These are phyloP conservation scores for Hirschioporus abietinus DNA, from an alignment of 768 basidiomycete species.

Conservation along the genomic window DNA sequence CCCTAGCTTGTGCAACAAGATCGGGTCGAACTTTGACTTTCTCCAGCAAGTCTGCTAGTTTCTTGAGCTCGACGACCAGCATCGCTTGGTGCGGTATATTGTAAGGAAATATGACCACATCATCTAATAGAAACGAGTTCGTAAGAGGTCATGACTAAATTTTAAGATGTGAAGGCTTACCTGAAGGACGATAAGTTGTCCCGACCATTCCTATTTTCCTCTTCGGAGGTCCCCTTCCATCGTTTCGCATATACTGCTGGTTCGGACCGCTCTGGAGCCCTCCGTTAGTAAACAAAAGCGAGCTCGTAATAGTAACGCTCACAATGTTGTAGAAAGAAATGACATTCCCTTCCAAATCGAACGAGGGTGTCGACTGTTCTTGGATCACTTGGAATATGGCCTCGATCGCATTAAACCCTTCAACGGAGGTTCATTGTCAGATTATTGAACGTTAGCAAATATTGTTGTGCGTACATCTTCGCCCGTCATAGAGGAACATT, in stretches of 20 bases:
- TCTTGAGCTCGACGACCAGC: slow-evolving; percentile 3
- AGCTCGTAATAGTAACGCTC: not conserved
- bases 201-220: slow-evolving; percentile 3
- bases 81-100: slow-evolving; percentile 5
- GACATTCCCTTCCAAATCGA: not conserved
- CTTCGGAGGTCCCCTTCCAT: not conserved
- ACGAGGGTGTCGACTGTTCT: slow-evolving; percentile 1
- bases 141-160: not conserved
- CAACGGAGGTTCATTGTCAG: not conserved
- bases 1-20: not conserved
- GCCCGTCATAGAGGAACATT: not conserved
- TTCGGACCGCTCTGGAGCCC: slow-evolving; percentile 1
- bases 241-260: slow-evolving; percentile 3
- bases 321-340: slow-evolving; percentile 4
- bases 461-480: not conserved
- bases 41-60: slow-evolving; percentile 1
- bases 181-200: slow-evolving; percentile 4
- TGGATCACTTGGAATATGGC: slow-evolving; percentile 1
- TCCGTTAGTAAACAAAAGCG: not conserved
- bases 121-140: not conserved
- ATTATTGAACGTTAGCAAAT: not conserved
- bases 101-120: slow-evolving; percentile 1
- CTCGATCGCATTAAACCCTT: not conserved
- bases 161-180: not conserved
- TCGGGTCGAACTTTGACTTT: not conserved